These are phyloP conservation scores for Boletus subcaerulescens DNA, from an alignment of 768 basidiomycete genomes.

Conservation along the genomic window DNA sequence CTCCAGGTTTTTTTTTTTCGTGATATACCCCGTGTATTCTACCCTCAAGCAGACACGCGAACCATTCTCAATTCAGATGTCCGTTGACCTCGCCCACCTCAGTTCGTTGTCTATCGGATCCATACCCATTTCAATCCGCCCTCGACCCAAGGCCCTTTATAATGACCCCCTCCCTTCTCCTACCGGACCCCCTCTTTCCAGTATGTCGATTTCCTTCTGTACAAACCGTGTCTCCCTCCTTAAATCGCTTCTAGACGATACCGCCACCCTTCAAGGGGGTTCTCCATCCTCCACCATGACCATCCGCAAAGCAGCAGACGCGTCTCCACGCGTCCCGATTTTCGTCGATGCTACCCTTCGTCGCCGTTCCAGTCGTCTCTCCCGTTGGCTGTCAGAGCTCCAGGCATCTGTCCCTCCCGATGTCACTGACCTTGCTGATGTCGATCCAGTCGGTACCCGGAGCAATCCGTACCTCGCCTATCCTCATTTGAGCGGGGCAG, in stretches of 20 bases:
- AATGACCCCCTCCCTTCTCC: conserved; percentile 12
- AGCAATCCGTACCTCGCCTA: conserved; percentile 43
- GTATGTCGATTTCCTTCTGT: conserved; percentile 17
- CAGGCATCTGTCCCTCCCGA: conserved; percentile 24
- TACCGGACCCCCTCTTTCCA: conserved; percentile 2
- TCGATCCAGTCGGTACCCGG: conserved; percentile 27
- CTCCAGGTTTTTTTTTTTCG: conserved; percentile 2
- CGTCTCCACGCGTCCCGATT: conserved; percentile 18
- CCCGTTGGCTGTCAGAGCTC: conserved; percentile 45
- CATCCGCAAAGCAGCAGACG: conserved; percentile 21
- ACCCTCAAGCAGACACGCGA: background rate
- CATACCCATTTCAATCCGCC: conserved; percentile 12
- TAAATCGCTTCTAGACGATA: conserved; percentile 23
- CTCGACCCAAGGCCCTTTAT: conserved; percentile 15
- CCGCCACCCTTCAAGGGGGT: conserved; percentile 6
- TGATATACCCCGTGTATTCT: conserved; percentile 19
- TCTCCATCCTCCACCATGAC: conserved; percentile 34
- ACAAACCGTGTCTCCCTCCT: conserved; percentile 35
- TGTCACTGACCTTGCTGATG: conserved; percentile 18
- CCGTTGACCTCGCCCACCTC: conserved; percentile 20
- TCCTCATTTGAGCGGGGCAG: conserved; percentile 32
- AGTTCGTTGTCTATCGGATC: conserved; percentile 15
- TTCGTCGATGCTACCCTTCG: conserved; percentile 21
- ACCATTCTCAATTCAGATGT: conserved; percentile 16
- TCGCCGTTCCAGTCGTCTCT: conserved; percentile 39